Conservation (phyloP, 2,329 filamentous ascomycete species). For the Fusarium udum region DNA sequence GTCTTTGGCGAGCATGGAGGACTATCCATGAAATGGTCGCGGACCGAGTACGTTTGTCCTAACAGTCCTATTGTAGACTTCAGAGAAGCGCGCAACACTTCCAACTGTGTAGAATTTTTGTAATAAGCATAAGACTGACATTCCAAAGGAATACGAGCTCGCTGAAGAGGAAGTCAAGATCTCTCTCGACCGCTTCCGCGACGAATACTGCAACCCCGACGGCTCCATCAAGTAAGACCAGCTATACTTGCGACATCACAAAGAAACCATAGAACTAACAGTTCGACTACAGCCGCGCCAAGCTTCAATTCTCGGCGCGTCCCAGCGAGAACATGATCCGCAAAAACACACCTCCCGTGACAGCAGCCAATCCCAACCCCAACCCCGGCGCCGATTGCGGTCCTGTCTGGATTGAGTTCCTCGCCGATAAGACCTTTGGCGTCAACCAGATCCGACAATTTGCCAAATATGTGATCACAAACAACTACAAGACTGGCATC, state of each 20-base stretch:
- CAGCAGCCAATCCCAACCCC: slow-evolving; percentile 74
- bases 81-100: background rate
- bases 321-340: slow-evolving; percentile 85
- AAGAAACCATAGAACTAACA: slow-evolving; percentile 7
- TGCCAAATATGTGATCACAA: slow-evolving; percentile 80
- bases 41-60: slow-evolving; percentile 72
- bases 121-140: slow-evolving; percentile 15
- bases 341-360: slow-evolving; percentile 81
- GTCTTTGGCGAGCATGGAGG: slow-evolving; percentile 92
- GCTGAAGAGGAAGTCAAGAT: slow-evolving; percentile 90
- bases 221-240: slow-evolving; percentile 77
- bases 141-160: slow-evolving; percentile 85
- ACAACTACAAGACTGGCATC: slow-evolving; percentile 89
- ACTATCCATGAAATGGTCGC: slow-evolving; percentile 95
- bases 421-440: slow-evolving; percentile 79
- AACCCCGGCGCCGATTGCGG: slow-evolving; percentile 80
- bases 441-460: slow-evolving; percentile 93
- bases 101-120: background rate
- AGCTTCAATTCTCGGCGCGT: slow-evolving; percentile 87
- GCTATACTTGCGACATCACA: background rate
- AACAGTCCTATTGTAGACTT: slow-evolving; percentile 3
- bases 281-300: slow-evolving; percentile 69
- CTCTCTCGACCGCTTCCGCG: slow-evolving; percentile 81
- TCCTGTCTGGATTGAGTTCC: slow-evolving; percentile 94
- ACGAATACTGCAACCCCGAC: slow-evolving; percentile 75